Evolutionary conservation across 441 rosid species (phyloP).

Genomic region (Euphorbia celastroides): DNA sequence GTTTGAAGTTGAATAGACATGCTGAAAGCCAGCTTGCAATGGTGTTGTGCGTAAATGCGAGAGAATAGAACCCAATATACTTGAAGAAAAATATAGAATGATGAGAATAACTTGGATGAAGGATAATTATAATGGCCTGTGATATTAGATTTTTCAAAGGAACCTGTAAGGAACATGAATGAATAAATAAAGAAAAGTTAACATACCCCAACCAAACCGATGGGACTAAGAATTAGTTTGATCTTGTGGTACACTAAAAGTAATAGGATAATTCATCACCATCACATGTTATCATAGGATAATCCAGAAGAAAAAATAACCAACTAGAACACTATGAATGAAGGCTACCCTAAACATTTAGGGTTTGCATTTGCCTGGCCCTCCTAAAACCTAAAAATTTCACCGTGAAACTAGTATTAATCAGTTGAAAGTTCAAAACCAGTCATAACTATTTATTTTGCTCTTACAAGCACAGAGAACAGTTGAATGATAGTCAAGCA

Average conservation of each 20-base stretch:
- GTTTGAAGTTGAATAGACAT: neutral
- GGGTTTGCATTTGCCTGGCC: too few species aligned
- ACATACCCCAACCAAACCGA: neutral
- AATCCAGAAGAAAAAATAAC: too few species aligned
- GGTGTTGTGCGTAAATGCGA: neutral
- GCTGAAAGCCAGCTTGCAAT: neutral
- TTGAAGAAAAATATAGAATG: neutral
- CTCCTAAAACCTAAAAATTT: neutral
- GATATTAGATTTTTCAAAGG: neutral
- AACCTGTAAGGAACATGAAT: neutral
- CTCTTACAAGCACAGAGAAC: neutral
- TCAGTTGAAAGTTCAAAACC: constrained; percentile 4
- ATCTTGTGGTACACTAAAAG: neutral
- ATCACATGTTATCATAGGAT: too few species aligned
- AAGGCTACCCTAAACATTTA: too few species aligned
- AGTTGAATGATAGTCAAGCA: neutral
- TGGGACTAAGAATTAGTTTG: neutral
- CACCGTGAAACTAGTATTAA: neutral
- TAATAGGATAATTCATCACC: neutral
- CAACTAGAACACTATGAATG: neutral
- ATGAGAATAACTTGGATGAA: neutral
- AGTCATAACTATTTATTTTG: neutral
- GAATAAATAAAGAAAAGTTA: neutral
- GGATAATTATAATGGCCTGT: neutral
- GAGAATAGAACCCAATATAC: neutral